Conservation (phyloP, 2,329 filamentous ascomycete species). For the Aspergillus latus region DNA sequence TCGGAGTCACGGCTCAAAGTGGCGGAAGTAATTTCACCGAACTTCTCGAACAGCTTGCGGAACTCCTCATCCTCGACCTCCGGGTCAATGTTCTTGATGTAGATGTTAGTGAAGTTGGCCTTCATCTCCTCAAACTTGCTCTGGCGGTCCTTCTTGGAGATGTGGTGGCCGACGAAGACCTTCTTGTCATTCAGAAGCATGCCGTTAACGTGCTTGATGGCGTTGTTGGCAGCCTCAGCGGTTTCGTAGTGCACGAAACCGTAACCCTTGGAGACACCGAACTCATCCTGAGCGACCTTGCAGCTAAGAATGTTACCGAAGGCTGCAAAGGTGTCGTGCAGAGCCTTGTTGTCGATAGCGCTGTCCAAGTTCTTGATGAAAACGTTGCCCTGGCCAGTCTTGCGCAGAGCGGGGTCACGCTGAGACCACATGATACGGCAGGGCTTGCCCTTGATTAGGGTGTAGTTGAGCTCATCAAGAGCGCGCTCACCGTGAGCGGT, state of each 20-base stretch:
- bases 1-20: slow-evolving; percentile 86
- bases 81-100: slow-evolving; percentile 93
- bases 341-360: slow-evolving; percentile 99
- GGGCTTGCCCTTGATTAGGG: slow-evolving; percentile 94
- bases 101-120: slow-evolving; percentile 99
- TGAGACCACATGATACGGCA: slow-evolving; percentile 99
- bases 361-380: slow-evolving; percentile 99
- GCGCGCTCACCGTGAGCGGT: slow-evolving; percentile 95
- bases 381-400: slow-evolving; percentile 98
- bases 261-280: slow-evolving; percentile 95
- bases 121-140: slow-evolving; percentile 99
- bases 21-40: slow-evolving; percentile 91
- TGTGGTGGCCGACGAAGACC: slow-evolving; percentile 98
- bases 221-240: slow-evolving; percentile 90
- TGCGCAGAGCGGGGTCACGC: slow-evolving; percentile 96
- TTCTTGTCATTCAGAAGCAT: slow-evolving; percentile 99
- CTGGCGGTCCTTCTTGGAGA: slow-evolving; percentile 99
- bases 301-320: slow-evolving; percentile 99
- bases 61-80: slow-evolving; percentile 93
- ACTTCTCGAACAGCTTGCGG: slow-evolving; percentile 87
- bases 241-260: slow-evolving; percentile 99
- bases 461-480: slow-evolving; percentile 99
- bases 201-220: slow-evolving; percentile 99
- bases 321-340: slow-evolving; percentile 97
- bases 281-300: slow-evolving; percentile 98